These are phyloP conservation scores for Barbatosphaeria neglecta DNA, from an alignment of 495 filamentous ascomycete species.

Conservation along the genomic window DNA sequence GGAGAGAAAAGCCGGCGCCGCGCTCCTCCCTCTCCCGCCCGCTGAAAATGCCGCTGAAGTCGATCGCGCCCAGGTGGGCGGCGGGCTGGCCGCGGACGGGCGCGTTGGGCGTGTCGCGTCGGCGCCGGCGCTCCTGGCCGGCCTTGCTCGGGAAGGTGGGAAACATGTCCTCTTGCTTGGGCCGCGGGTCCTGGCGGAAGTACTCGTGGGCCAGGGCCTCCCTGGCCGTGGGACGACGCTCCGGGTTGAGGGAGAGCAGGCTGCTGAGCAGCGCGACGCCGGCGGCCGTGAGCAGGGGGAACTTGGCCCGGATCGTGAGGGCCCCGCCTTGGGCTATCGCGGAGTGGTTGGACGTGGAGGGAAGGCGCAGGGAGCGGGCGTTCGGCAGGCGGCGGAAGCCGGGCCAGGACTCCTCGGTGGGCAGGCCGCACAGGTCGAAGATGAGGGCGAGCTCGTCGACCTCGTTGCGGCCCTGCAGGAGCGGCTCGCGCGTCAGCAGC, in stretches of 20 bases:
- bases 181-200: constrained; percentile 79
- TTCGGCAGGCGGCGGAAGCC: constrained; percentile 81
- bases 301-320: constrained; percentile 52
- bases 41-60: constrained; percentile 70
- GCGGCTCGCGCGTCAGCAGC: constrained; percentile 68
- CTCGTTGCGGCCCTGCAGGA: constrained; percentile 89
- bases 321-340: constrained; percentile 18
- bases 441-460: constrained; percentile 70
- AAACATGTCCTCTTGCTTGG: constrained; percentile 78
- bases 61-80: constrained; percentile 50
- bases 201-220: constrained; percentile 69
- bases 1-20: constrained; percentile 73
- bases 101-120: constrained; percentile 70
- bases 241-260: constrained; percentile 56
- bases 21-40: constrained; percentile 60
- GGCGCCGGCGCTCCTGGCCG: constrained; percentile 72
- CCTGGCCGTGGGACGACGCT: background rate
- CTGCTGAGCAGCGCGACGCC: constrained; percentile 57
- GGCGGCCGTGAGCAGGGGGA: constrained; percentile 68
- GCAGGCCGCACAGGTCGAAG: constrained; percentile 84
- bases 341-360: constrained; percentile 28
- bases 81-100: constrained; percentile 64
- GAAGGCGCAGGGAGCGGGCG: constrained; percentile 72
- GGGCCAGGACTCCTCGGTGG: constrained; percentile 78
- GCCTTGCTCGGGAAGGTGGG: constrained; percentile 91